phyloP scores from a whole-genome alignment of 2,329 filamentous ascomycete genomes.

The Colletotrichum horii region DNA sequence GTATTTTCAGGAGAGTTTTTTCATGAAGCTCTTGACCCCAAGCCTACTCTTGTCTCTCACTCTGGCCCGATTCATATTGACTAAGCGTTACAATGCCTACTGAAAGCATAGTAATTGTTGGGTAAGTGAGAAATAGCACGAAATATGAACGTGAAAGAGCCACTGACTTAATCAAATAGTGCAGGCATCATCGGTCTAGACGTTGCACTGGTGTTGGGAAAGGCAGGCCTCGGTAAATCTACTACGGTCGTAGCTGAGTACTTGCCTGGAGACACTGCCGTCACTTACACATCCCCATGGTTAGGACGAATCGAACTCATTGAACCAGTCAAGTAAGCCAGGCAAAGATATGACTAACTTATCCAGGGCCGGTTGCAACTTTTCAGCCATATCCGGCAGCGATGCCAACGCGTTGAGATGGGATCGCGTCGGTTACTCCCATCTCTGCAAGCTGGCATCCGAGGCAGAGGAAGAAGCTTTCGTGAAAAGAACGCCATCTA shows the following conservation, averaged over 20 bases:
- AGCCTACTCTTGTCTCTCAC: background rate
- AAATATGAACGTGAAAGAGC: background rate
- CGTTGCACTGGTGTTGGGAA: slow-evolving; percentile 39
- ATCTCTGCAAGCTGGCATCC: slow-evolving; percentile 38
- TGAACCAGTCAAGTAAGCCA: background rate
- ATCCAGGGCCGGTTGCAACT: slow-evolving; percentile 47
- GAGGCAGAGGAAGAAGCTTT: slow-evolving; percentile 33
- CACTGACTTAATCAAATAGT: slow-evolving; percentile 20
- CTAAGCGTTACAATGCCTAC: background rate
- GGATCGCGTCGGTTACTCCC: slow-evolving; percentile 43
- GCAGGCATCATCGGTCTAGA: slow-evolving; percentile 45
- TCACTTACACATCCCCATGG: slow-evolving; percentile 47
- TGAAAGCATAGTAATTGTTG: slow-evolving; percentile 27
- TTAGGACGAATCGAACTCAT: slow-evolving; percentile 4
- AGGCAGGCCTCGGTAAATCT: slow-evolving; percentile 34
- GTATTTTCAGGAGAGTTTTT: background rate
- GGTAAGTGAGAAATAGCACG: slow-evolving; percentile 17
- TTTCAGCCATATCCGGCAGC: slow-evolving; percentile 47
- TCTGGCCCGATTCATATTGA: background rate
- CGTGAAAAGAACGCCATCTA: slow-evolving; percentile 39
- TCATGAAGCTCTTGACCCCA: background rate
- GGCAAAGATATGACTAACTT: background rate
- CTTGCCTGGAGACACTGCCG: slow-evolving; percentile 42
- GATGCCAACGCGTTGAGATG: slow-evolving; percentile 46
- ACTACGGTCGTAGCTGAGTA: slow-evolving; percentile 45